These are phyloP conservation scores for Lactarius trivialis DNA, from an alignment of 768 basidiomycete species.

Conservation along the genomic window DNA sequence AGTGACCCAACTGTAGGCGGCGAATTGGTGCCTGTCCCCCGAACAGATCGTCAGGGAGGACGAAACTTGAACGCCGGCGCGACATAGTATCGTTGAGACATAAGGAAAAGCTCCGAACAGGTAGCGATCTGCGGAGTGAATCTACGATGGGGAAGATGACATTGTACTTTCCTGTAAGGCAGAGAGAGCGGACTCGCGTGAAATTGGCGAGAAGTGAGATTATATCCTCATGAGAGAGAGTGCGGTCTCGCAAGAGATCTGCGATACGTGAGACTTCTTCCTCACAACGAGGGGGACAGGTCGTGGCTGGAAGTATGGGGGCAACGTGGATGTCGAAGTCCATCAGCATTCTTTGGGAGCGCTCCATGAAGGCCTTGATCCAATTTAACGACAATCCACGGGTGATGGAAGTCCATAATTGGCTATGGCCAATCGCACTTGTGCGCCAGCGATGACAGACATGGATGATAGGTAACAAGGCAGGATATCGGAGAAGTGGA, in stretches of 20 bases:
- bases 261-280: too few relatives aligned
- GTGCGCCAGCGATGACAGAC: neutral
- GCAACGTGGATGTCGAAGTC: neutral
- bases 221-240: neutral
- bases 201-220: too few relatives aligned
- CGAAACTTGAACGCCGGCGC: too few relatives aligned
- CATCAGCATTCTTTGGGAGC: neutral
- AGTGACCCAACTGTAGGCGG: neutral
- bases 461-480: neutral
- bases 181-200: too few relatives aligned
- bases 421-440: neutral
- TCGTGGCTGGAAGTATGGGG: too few relatives aligned
- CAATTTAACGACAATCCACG: too few relatives aligned
- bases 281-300: too few relatives aligned
- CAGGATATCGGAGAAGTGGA: neutral
- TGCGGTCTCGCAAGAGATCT: too few relatives aligned
- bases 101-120: neutral
- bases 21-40: neutral
- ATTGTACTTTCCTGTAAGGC: neutral
- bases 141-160: neutral
- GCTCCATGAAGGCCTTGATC: neutral
- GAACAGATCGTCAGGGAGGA: neutral
- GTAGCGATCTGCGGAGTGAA: too few relatives aligned
- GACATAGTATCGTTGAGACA: too few relatives aligned
- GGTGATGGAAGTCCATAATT: too few relatives aligned